A percentile compares a stretch with the other conserved stretches of the same genome.
phyloP scores from a whole-genome alignment of 106 monocot genomes.

The Amphibolis antarctica region DNA sequence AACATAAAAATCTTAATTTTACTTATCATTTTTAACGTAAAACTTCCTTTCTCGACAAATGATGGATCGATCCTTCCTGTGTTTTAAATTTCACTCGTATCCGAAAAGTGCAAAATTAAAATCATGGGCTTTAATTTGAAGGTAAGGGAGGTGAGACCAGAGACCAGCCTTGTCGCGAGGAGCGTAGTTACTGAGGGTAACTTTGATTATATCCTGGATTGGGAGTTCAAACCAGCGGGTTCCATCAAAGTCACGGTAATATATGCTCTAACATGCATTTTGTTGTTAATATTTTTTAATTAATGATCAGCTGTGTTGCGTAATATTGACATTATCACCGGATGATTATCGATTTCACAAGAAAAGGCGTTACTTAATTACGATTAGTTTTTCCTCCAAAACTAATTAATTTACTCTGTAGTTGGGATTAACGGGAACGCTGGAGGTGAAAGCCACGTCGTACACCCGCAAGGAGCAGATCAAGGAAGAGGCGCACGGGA shows the following conservation, averaged over 20 bases:
- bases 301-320: no score
- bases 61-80: no score
- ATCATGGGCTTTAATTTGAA: no score
- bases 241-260: slow-evolving; percentile 47
- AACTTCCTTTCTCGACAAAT: no score
- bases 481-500: slow-evolving; percentile 26
- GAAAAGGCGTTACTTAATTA: neutral
- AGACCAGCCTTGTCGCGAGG: slow-evolving; percentile 65
- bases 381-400: neutral
- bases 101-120: no score
- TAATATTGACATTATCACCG: no score
- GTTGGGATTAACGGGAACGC: slow-evolving; percentile 40
- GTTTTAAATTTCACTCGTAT: no score
- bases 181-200: slow-evolving; percentile 44
- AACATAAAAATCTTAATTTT: no score
- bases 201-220: slow-evolving; percentile 66
- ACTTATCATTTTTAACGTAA: no score
- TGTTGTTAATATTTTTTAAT: no score
- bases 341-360: no score
- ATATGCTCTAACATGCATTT: no score
- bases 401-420: slow-evolving; percentile 10
- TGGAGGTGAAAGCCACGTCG: slow-evolving; percentile 34
- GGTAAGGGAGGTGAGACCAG: slow-evolving; percentile 42
- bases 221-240: slow-evolving; percentile 70
- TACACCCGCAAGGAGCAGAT: slow-evolving; percentile 39